phyloP scores from a whole-genome alignment of 2,329 filamentous ascomycete species.

The Whalleya microplaca region DNA sequence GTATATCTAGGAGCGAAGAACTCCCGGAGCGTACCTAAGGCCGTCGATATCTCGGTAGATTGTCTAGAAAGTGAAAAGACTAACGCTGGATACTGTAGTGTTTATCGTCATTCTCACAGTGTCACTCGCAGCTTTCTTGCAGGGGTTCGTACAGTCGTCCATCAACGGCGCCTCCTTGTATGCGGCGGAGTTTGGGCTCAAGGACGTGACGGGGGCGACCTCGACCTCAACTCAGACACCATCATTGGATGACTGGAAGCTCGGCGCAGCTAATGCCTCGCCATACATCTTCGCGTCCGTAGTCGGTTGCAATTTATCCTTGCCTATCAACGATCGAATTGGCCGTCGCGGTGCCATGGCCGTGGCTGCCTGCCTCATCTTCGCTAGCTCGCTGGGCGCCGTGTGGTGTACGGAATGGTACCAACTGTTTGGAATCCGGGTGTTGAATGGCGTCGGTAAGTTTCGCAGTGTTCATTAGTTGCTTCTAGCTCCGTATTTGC shows the following conservation, averaged over 20 bases:
- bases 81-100: constrained; percentile 22
- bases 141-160: constrained; percentile 50
- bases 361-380: constrained; percentile 43
- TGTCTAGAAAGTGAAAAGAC: too few species aligned
- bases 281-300: constrained; percentile 46
- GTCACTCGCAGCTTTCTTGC: constrained; percentile 48
- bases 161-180: constrained; percentile 47
- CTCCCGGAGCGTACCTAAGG: too few species aligned
- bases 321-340: constrained; percentile 46
- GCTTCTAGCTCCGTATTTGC: too few species aligned
- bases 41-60: too few species aligned
- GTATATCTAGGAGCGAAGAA: too few species aligned
- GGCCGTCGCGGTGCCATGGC: constrained; percentile 46
- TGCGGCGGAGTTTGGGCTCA: constrained; percentile 8
- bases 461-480: constrained; percentile 9
- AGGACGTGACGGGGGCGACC: neutral
- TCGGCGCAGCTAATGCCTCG: constrained; percentile 45
- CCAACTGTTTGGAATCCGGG: constrained; percentile 40
- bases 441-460: constrained; percentile 45
- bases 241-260: constrained; percentile 39
- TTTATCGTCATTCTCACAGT: constrained; percentile 46
- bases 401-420: constrained; percentile 41
- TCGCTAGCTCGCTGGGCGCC: constrained; percentile 44
- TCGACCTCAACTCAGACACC: neutral
- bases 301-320: constrained; percentile 44